A percentile compares a stretch with the other conserved stretches of the same genome.
Conservation (phyloP, 2,329 filamentous ascomycete species). For the Onygenales sp. region DNA sequence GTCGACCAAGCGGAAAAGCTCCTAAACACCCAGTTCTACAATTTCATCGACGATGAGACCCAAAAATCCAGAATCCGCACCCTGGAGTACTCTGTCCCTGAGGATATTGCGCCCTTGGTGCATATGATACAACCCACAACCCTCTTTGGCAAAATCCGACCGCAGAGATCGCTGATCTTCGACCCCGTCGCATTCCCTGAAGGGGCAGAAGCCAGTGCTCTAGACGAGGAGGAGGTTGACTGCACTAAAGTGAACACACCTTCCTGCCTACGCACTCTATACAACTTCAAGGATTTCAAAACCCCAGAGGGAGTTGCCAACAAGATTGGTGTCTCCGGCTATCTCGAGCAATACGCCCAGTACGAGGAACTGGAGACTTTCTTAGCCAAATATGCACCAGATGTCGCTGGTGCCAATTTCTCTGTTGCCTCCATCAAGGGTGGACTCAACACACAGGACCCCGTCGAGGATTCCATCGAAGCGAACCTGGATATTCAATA, state of each 20-base stretch:
- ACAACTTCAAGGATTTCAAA: slow-evolving; percentile 36
- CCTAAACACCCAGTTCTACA: slow-evolving; percentile 48
- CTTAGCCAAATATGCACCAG: slow-evolving; percentile 45
- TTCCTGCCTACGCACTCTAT: slow-evolving; percentile 40
- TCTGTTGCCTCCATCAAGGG: slow-evolving; percentile 48
- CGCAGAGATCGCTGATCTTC: slow-evolving; percentile 16
- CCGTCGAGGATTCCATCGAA: slow-evolving; percentile 39
- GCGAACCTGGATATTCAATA: slow-evolving; percentile 58
- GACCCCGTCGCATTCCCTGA: slow-evolving; percentile 29
- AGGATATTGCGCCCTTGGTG: slow-evolving; percentile 44
- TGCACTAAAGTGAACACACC: slow-evolving; percentile 39
- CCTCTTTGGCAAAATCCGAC: slow-evolving; percentile 39
- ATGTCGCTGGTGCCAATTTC: slow-evolving; percentile 45
- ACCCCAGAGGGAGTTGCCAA: slow-evolving; percentile 26
- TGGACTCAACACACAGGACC: slow-evolving; percentile 42
- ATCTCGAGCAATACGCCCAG: slow-evolving; percentile 44
- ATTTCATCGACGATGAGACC: background rate
- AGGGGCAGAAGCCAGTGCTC: slow-evolving; percentile 15
- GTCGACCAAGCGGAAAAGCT: slow-evolving; percentile 43
- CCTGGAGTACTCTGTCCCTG: slow-evolving; percentile 53
- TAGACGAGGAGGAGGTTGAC: slow-evolving; percentile 9
- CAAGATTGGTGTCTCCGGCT: slow-evolving; percentile 39
- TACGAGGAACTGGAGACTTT: slow-evolving; percentile 49
- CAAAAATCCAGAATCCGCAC: slow-evolving; percentile 42
- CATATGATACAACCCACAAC: slow-evolving; percentile 59